Evolutionary conservation across 176 grass and related monocot species (phyloP).

Genomic region (Carex cristatella): DNA sequence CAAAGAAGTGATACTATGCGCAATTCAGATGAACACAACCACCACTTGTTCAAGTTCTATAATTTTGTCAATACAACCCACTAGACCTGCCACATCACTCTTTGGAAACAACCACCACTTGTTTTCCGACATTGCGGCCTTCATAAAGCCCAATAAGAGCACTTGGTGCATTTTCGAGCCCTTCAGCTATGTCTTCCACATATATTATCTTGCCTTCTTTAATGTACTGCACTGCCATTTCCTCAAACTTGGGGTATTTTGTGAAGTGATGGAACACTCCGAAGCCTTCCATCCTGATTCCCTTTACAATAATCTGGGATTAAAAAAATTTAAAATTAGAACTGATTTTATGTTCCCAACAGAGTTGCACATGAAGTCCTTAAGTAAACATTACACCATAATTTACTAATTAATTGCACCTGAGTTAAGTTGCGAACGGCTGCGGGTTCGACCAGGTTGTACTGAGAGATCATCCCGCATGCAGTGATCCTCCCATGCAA

Average conservation of each 20-base stretch:
- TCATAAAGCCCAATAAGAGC: constrained; percentile 50
- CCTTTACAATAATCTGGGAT: constrained; percentile 27
- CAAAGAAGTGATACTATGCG: no score
- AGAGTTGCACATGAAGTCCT: no score
- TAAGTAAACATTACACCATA: background rate
- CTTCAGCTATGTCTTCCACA: constrained; percentile 48
- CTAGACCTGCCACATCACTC: constrained; percentile 11
- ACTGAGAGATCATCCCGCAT: constrained; percentile 74
- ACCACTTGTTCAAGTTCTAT: no score
- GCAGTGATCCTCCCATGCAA: constrained; percentile 46
- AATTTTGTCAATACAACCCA: background rate
- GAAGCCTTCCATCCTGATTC: constrained; percentile 46
- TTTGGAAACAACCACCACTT: constrained; percentile 39
- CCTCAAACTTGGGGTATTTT: constrained; percentile 40
- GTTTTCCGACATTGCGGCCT: constrained; percentile 65
- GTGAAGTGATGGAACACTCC: constrained; percentile 40
- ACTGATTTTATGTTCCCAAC: no score
- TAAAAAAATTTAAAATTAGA: background rate
- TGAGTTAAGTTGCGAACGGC: constrained; percentile 34
- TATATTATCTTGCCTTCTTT: constrained; percentile 39
- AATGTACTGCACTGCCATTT: constrained; percentile 28
- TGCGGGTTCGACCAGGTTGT: constrained; percentile 45
- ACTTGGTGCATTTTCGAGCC: constrained; percentile 39
- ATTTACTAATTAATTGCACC: background rate
- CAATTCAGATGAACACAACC: no score